Percentiles rank a stretch among this genome's conserved stretches.
Conservation (phyloP, 2,329 filamentous ascomycete genomes). For the Cryoendolithus antarcticus region DNA sequence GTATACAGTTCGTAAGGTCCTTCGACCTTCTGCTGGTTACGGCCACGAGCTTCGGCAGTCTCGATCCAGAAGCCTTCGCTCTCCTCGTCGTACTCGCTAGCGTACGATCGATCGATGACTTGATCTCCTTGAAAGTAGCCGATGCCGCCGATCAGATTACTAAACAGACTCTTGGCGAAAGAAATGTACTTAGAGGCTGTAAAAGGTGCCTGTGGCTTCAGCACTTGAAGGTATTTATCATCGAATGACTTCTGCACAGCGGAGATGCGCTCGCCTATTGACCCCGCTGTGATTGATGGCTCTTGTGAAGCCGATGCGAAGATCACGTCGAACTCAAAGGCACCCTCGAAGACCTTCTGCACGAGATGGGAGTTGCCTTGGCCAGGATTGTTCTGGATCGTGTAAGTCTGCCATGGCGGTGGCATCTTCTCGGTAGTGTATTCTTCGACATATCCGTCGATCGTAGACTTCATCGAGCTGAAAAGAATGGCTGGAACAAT, state of each 20-base stretch:
- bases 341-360: constrained; percentile 80
- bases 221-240: constrained; percentile 59
- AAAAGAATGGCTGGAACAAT: constrained; percentile 44
- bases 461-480: constrained; percentile 48
- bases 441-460: constrained; percentile 46
- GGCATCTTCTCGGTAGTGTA: constrained; percentile 57
- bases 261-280: constrained; percentile 59
- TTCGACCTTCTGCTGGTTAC: constrained; percentile 56
- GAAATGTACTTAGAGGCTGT: constrained; percentile 53
- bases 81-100: constrained; percentile 88
- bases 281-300: constrained; percentile 32
- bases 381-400: constrained; percentile 56
- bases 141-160: constrained; percentile 84
- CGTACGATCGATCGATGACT: constrained; percentile 79
- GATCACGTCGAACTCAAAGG: constrained; percentile 85
- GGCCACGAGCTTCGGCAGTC: constrained; percentile 63
- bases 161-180: constrained; percentile 85
- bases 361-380: constrained; percentile 73
- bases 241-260: constrained; percentile 56
- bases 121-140: constrained; percentile 90
- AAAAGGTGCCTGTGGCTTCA: constrained; percentile 67
- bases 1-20: constrained; percentile 84
- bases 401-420: constrained; percentile 76
- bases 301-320: constrained; percentile 63
- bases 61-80: constrained; percentile 94